Evolutionary conservation across 345 rosid species (phyloP), one percentile per base, ranked within the genome.

Genomic region (Citrus maxima): DNA sequence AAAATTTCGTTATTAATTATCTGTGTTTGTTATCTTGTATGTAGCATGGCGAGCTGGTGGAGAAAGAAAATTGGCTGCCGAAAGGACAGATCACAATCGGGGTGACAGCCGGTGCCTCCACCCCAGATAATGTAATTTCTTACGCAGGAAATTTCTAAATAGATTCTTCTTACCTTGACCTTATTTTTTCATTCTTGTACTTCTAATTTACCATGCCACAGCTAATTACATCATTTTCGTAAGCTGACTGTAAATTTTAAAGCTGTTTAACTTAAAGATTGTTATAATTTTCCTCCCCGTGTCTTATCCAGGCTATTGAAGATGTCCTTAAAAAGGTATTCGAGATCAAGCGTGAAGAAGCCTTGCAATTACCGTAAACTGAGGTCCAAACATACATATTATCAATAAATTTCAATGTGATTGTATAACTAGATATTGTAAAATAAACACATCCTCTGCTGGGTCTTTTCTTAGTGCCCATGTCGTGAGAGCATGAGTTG

Each of bases 21-120:
- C 30, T 76, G 18, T 70, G 30, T 56, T n/a, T 10, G 13, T 30
- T 60, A 22, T 66, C 18, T 76, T 75, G 42, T 46, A 13, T 46
- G 10, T 62, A 96, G 99, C 97, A 93, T 42, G 99, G 98, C 32
- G 99, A 96, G 83, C 83, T 94, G 84, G 97, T 91, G 3, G 98
- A 92, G 92, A 96, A 88, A 78, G 97, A 96, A 76, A 88, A 91
- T 67, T 96, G 90, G 89, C 91, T 96, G 25, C 99, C 98, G 10
- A 81, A 86, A 85, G 99, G 99, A 27, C 95, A 94, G 21, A 84
- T 94, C 40, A 92, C 95, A 40, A 89, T 96, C 13, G 99, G 97
- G 22, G 85, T 96, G 42, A 96, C 98, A 76, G 93, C 95, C 10
- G 97, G 98, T 78, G 99, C 99, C 80, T 96, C 99, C 21, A 96